Evolutionary conservation across 2,329 filamentous ascomycete species (phyloP), one percentile per base, ranked within the genome.

Genomic region (Teratosphaeria zuluensis): DNA sequence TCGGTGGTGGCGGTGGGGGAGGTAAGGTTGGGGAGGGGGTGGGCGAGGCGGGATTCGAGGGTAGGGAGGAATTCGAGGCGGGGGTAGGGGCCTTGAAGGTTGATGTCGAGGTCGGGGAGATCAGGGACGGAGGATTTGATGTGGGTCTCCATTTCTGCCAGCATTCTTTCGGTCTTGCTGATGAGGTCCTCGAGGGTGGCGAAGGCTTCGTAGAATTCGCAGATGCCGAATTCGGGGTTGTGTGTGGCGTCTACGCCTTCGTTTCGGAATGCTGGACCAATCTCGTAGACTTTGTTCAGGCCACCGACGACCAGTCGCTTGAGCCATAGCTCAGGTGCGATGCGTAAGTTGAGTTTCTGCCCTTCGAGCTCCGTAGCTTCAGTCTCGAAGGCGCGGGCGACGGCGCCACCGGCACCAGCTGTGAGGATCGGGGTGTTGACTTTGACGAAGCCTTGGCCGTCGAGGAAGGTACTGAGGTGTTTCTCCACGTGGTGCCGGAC

Each of bases 201-300:
- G 68, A 92, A 95, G 2, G 92, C 87, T 61, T 88, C 86, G 75
- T 99, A 99, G 75, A 96, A 97, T 75, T 99, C 94, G 78, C 92
- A 97, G 61, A 90, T 97, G 52, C 89, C 94, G 75, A 97, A 99
- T 71, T 99, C 94, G 0, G 94, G 92, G 70, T 99, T 99, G 72
- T 99, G 94, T 0, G 90, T 96, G 32, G 82, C 83, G 72, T 96
- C 92, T 38, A 96, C 74, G 1, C 81, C 81, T 76, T 99, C 94
- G 71, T 99, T 99, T 51, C 94, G 84, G 74, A 99, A 99, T 12
- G 86, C 85, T 3, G 90, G 87, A 0, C 94, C 94, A 63, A 99
- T 92, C 74, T 99, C 94, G 69, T 95, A 99, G 30, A 99, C 85
- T 62, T 81, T 85, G 66, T 95, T 88, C 61, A 97, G 85, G 2